These are phyloP conservation scores for Mortierella sp. DNA, from an alignment of 371 early-diverging fungal species.

Conservation along the genomic window DNA sequence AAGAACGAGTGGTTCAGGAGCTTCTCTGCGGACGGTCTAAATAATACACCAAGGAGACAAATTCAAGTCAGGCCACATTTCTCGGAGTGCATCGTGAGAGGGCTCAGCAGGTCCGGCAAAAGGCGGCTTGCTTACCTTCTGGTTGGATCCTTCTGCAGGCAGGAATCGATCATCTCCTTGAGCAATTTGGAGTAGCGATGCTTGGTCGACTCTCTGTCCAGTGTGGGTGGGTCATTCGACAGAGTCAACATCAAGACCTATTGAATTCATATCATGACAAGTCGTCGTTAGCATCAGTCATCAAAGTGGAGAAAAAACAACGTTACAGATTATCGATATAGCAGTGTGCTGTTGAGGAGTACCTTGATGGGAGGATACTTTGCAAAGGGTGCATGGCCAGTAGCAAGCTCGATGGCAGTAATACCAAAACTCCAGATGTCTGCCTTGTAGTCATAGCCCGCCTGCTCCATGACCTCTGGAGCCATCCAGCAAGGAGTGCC, in stretches of 20 bases:
- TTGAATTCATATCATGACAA: not conserved
- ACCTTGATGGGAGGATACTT: slow-evolving; percentile 92
- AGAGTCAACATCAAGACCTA: slow-evolving; percentile 92
- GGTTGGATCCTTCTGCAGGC: slow-evolving; percentile 86
- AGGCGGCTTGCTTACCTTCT: slow-evolving; percentile 76
- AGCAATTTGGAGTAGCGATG: slow-evolving; percentile 84
- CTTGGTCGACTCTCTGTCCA: slow-evolving; percentile 81
- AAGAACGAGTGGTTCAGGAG: slow-evolving; percentile 85
- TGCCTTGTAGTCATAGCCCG: slow-evolving; percentile 90
- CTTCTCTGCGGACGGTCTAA: slow-evolving; percentile 87
- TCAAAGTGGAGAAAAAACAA: not conserved
- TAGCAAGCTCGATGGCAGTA: slow-evolving; percentile 90
- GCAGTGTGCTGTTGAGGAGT: not conserved
- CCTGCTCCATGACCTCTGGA: slow-evolving; percentile 73
- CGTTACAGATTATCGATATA: not conserved
- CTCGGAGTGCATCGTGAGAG: too few relatives aligned
- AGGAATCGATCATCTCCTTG: slow-evolving; percentile 89
- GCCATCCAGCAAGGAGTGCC: slow-evolving; percentile 94
- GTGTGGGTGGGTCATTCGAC: slow-evolving; percentile 89
- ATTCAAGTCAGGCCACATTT: not conserved
- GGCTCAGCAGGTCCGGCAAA: too few relatives aligned
- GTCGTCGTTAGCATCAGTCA: not conserved
- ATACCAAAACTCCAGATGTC: slow-evolving; percentile 97
- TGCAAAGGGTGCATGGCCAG: slow-evolving; percentile 94
- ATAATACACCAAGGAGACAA: not conserved